A percentile compares a stretch with the other conserved stretches of the same genome.
These are phyloP conservation scores for Aspergillus sclerotioniger DNA, from an alignment of 495 filamentous ascomycete species.

Conservation along the genomic window DNA sequence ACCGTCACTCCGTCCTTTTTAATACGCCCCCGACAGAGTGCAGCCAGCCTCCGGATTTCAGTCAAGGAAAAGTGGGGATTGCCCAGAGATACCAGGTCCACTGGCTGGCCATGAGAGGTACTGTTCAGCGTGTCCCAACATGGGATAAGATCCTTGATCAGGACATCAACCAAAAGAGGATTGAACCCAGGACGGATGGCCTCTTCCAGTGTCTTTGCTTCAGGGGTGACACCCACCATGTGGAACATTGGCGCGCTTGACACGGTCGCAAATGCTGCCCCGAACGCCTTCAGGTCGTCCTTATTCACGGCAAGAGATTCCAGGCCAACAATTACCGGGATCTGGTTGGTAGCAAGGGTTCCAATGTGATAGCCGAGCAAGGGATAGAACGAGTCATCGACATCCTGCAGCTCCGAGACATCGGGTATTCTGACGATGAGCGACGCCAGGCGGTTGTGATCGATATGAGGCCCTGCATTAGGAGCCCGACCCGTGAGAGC, in stretches of 20 bases:
- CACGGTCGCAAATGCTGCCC: conserved; percentile 33
- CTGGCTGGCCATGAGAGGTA: conserved; percentile 1
- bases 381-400: conserved; percentile 29
- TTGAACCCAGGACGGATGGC: neutral
- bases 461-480: conserved; percentile 20
- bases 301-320: conserved; percentile 10
- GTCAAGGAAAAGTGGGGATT: conserved; percentile 32
- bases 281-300: conserved; percentile 32
- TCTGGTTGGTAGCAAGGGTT: conserved; percentile 12
- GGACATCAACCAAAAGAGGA: neutral
- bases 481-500: conserved; percentile 30
- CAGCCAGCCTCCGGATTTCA: neutral
- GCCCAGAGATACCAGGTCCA: conserved; percentile 33
- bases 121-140: conserved; percentile 21
- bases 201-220: conserved; percentile 12
- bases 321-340: conserved; percentile 28
- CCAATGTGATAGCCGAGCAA: conserved; percentile 30
- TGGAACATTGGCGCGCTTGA: conserved; percentile 35
- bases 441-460: conserved; percentile 11
- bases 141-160: conserved; percentile 5
- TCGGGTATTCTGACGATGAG: conserved; percentile 3
- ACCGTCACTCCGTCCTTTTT: neutral
- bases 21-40: neutral
- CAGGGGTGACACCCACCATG: conserved; percentile 25
- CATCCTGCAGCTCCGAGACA: neutral